Base-by-base conservation (phyloP, 768 basidiomycete species). In the Pulveroboletus frians region DNA sequence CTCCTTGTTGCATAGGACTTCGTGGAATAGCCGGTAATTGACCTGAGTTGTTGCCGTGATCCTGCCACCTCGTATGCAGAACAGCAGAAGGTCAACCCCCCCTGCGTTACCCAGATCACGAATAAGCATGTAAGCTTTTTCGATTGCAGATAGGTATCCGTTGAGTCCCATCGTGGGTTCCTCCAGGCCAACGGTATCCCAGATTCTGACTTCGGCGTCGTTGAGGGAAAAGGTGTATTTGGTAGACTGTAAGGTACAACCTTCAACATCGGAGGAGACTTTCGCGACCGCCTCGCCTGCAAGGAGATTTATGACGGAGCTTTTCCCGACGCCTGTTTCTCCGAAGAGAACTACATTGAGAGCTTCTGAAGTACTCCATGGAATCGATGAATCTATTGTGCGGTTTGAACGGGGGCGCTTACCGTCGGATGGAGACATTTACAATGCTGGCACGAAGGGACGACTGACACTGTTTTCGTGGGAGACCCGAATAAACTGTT, bases 291-390 rank as follows among this genome's bases (percentile, higher is more conserved):
- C 47, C 2, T 47, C 14, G 26, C 62, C 66, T 21, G 61, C 60
- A n/a, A 76, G 51, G 59, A 76, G 65, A 57, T 76, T 76, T 50
- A 76, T 61, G 36, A 75, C 61, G 15, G 72, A 73, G 45, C 76
- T 76, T 49, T 76, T 76, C 13, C 71, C 69, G 44, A 68, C 65
- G 2, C 65, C 65, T 2, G 56, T 57, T 49, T 66, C 65, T 20
- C 65, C 65, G 27, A 66, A 66, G 39, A 66, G 57, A n/a, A 66
- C 56, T 20, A 66, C 42, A 14, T 68, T 66, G 53, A 66, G 49
- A 29, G 54, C 41, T 41, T 37, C 44, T 46, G 23, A 2, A 29
- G 15, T n/a, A 18, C 7, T 10, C 11, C 30, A 39, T 40, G 40
- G 46, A 34, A 30, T 51, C 23, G 17, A 47, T 35, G 43, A 43